A percentile compares a stretch with the other conserved stretches of the same genome.
phyloP scores from a whole-genome alignment of 768 basidiomycete species.

The Lyophyllum atratum region DNA sequence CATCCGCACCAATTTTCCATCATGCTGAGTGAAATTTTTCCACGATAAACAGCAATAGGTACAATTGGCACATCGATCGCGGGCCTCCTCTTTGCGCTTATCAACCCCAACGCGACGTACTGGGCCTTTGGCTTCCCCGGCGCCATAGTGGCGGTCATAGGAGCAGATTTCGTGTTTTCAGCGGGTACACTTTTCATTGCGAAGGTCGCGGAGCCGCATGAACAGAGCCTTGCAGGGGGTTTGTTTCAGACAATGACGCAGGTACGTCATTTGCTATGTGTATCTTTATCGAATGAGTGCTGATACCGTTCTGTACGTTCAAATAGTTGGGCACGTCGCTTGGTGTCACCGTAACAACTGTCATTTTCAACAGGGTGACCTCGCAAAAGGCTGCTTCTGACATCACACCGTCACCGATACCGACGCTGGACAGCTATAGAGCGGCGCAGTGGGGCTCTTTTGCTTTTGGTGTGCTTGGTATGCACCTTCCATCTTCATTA shows the following conservation, averaged over 20 bases:
- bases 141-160: conserved; percentile 63
- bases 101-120: conserved; percentile 55
- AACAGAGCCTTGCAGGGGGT: conserved; percentile 77
- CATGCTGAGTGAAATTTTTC: not conserved
- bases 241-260: conserved; percentile 81
- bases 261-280: conserved; percentile 28
- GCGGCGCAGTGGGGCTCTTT: conserved; percentile 68
- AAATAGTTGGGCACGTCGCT: conserved; percentile 74
- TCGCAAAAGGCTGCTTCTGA: conserved; percentile 25
- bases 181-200: conserved; percentile 76
- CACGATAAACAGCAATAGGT: conserved; percentile 35
- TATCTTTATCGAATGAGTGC: not conserved
- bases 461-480: conserved; percentile 63
- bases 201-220: conserved; percentile 62
- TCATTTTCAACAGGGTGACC: conserved; percentile 64
- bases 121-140: conserved; percentile 82
- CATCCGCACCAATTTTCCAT: not conserved
- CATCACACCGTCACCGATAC: conserved; percentile 29
- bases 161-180: conserved; percentile 78
- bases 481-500: not conserved
- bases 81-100: conserved; percentile 68
- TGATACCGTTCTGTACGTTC: not conserved
- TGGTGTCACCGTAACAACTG: conserved; percentile 71
- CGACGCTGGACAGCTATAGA: conserved; percentile 51
- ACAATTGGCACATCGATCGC: conserved; percentile 59